Evolutionary conservation across 2,329 filamentous ascomycete species (phyloP), one percentile per base, ranked within the genome.

Genomic region (Arachnomyces sp.): DNA sequence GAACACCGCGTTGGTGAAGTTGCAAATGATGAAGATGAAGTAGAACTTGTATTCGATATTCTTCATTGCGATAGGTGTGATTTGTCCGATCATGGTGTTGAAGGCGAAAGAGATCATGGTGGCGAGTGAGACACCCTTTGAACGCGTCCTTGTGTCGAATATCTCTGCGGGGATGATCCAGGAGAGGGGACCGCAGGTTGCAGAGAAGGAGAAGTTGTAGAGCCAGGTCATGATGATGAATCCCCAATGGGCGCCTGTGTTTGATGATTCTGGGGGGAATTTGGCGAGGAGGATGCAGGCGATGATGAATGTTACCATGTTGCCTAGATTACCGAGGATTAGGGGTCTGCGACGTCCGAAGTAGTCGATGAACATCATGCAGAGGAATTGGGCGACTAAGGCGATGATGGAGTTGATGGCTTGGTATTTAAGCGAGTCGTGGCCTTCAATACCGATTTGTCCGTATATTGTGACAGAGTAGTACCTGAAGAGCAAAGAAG

Each of bases 221-320:
- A 84, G 57, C 84, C 84, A 89, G 1, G 83, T 89, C 51, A 79
- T 73, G 41, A 76, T 69, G 45, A 89, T 89, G 61, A 89, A 90
- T 1, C 77, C 82, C 80, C 81, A 85, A 5, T 72, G 71, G 1
- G 81, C 81, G 4, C 68, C 65, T 31, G 61, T 62, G 43, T 77
- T 77, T 42, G 68, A 64, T 1, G 59, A 60, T 2, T 71, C 66
- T 1, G 82, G 75, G 1, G 82, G 82, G 59, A 81, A 88, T 59
- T 60, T 58, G 7, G 73, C 73, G 7, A 78, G 58, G 39, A 77
- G 56, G 9, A 71, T 63, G 0, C 71, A 73, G 2, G 81, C 79
- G 37, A 87, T 73, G 59, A 87, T 79, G 59, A 88, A 89, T 28
- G 76, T 82, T 9, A 84, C 53, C 56, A 74, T 77, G 63, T 88